These are phyloP conservation scores for Raffaelea arxii DNA, from an alignment of 2,329 filamentous ascomycete species.

Conservation along the genomic window DNA sequence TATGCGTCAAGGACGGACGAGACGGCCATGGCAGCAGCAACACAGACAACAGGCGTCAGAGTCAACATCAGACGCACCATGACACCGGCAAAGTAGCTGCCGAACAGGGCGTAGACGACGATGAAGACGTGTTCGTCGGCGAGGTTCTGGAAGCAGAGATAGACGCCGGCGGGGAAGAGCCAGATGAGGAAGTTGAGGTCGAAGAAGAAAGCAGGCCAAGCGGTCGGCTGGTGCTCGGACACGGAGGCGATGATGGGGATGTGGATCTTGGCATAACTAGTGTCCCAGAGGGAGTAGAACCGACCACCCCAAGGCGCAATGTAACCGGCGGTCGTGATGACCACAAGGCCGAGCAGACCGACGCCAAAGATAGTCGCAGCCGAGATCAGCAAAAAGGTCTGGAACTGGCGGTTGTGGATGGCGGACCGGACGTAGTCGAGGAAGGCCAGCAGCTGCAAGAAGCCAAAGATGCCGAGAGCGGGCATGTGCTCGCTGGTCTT, in stretches of 20 bases:
- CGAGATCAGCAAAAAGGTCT: constrained; percentile 72
- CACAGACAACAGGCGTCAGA: constrained; percentile 89
- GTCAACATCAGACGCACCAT: constrained; percentile 99
- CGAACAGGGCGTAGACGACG: constrained; percentile 92
- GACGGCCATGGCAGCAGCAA: constrained; percentile 79
- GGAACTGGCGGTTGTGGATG: constrained; percentile 86
- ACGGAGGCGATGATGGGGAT: constrained; percentile 99
- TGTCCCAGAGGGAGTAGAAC: constrained; percentile 99
- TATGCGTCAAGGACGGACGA: constrained; percentile 87
- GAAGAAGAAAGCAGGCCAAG: constrained; percentile 99
- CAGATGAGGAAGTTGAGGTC: constrained; percentile 97
- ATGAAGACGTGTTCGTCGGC: constrained; percentile 96
- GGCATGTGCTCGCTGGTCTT: constrained; percentile 99
- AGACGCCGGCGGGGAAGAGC: constrained; percentile 75
- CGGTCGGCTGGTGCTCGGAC: constrained; percentile 96
- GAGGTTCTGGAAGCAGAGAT: constrained; percentile 92
- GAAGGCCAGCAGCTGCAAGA: constrained; percentile 87
- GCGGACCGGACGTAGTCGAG: constrained; percentile 85
- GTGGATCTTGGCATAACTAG: constrained; percentile 96
- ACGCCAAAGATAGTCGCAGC: constrained; percentile 66
- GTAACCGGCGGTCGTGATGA: constrained; percentile 76
- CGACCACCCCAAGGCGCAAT: constrained; percentile 97
- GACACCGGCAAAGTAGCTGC: constrained; percentile 96
- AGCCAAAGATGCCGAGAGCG: constrained; percentile 87
- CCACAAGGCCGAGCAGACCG: constrained; percentile 67